Base-by-base conservation (phyloP, 2,329 filamentous ascomycete species). In the Westerdykella sp. region DNA sequence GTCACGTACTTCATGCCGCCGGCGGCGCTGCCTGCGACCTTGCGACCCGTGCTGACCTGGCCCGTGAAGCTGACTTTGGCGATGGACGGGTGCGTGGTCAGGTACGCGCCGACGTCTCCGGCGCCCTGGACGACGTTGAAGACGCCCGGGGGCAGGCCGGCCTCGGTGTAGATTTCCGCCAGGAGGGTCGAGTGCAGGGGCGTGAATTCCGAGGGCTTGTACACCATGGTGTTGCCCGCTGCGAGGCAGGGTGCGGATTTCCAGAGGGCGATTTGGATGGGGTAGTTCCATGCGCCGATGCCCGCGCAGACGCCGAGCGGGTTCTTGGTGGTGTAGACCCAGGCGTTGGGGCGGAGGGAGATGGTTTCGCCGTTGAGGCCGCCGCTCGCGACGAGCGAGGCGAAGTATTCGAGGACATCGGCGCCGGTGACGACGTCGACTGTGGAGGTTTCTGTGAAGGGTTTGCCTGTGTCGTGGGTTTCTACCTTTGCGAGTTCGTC, bases 251-350 rank as follows among this genome's bases (percentile, higher is more conserved):
- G 85, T 0, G 85, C 87, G 1, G 85, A 89, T 68, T 94, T 94
- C 87, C 87, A 94, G 1, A 94, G 74, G 7, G 87, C 87, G 23
- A 94, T 94, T 66, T 94, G 87, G 51, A 94, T 85, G 11, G 88
- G 88, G 62, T 94, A 94, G 69, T 94, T 94, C 87, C 87, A 94
- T 12, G 88, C 88, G 43, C 87, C 88, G 53, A 94, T 94, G 44
- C 86, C 88, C 12, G 79, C 88, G 63, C 87, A 94, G 12, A 93
- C 87, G 21, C 88, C 88, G 14, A 94, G 72, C 5, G 88, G 77
- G 54, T 87, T 84, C 64, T 93, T 91, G 59, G 80, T 83, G 10
- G 85, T 90, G 67, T 90, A 88, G 31, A 93, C 80, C 78, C 84
- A 89, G 4, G 87, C 87, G 53, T 87, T 83, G 40, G 81, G 74